Evolutionary conservation across 768 basidiomycete species (phyloP).

Genomic region (Auricularia cornea): DNA sequence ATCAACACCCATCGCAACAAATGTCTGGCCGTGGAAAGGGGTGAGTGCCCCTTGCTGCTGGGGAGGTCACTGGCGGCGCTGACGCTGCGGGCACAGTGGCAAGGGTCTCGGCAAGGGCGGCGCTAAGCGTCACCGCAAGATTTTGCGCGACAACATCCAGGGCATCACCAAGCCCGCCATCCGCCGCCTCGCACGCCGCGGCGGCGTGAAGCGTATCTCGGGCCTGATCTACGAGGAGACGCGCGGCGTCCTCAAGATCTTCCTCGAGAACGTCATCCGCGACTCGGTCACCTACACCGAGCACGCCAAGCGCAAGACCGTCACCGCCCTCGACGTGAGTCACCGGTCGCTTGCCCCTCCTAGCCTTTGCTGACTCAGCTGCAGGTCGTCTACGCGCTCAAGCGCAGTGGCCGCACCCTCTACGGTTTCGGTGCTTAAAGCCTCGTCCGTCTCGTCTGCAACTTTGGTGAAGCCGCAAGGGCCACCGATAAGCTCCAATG

Average conservation of each 20-base stretch:
- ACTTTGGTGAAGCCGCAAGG: no score
- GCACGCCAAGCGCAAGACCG: slow-evolving; percentile 93
- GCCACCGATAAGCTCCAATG: no score
- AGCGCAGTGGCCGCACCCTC: slow-evolving; percentile 42
- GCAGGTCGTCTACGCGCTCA: slow-evolving; percentile 43
- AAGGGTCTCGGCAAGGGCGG: slow-evolving; percentile 42
- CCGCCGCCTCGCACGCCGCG: slow-evolving; percentile 44
- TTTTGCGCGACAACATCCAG: slow-evolving; percentile 41
- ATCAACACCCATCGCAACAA: slow-evolving; percentile 11
- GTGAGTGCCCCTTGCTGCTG: neutral
- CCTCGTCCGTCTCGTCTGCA: no score
- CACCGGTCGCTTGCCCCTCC: slow-evolving; percentile 12
- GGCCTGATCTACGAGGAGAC: slow-evolving; percentile 41
- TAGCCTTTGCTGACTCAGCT: slow-evolving; percentile 23
- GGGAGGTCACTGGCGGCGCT: slow-evolving; percentile 9
- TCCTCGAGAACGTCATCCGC: slow-evolving; percentile 52
- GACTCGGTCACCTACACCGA: slow-evolving; percentile 98
- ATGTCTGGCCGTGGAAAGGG: slow-evolving; percentile 42
- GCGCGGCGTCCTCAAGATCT: slow-evolving; percentile 44
- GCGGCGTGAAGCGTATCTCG: slow-evolving; percentile 47
- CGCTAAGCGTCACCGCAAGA: slow-evolving; percentile 40
- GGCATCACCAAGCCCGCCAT: slow-evolving; percentile 49
- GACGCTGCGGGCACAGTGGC: slow-evolving; percentile 24
- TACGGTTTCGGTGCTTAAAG: slow-evolving; percentile 43
- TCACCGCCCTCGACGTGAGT: slow-evolving; percentile 83